Base-by-base conservation (phyloP, 495 filamentous ascomycete genomes). In the Articulospora tetracladia region DNA sequence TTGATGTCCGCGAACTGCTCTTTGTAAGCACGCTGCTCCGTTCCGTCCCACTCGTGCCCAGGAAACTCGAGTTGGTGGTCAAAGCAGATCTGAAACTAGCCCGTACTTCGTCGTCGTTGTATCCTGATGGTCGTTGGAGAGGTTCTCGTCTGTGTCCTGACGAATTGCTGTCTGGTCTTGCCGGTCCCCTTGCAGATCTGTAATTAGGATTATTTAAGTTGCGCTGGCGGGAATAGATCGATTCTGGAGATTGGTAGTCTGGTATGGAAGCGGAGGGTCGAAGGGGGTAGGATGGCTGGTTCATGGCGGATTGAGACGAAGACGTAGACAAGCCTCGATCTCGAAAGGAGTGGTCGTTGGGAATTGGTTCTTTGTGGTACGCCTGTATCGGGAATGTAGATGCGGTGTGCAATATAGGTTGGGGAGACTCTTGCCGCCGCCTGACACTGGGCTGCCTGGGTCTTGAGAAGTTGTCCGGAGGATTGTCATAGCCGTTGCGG, bases 1-100 rank as follows among this genome's bases (percentile, higher is more conserved):
- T 78, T n/a, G 82, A 89, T 17, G 83, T 89, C 30, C 86, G 81
- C 0, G 89, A 93, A 73, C 88, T 94, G 59, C 83, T 83, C 64
- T 89, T 92, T 0, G 91, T 93, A 57, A 87, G 64, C 25, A 96
- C 79, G 69, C 91, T 95, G 68, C 89, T 93, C 32, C 89, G 79
- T 66, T 93, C 90, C 1, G 92, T 94, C 17, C 80, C 83, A 26
- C 83, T 81, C 1, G 82, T 80, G 11, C 86, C 87, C 34, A 89
- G 77, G 30, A 82, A 83, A 51, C 88, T 91, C 0, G 90, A 92
- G 20, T 79, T 76, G 13, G 86, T 88, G 6, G 86, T 88, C 69
- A 83, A 70, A 64, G 77, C 77, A 68, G 91, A 93, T 51, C 89
- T 85, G 65, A 86, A 82, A 66, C 90, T 93, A 0, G 86, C 84